Conservation (phyloP, 306 rosid species). For the Arachis stenosperma region DNA sequence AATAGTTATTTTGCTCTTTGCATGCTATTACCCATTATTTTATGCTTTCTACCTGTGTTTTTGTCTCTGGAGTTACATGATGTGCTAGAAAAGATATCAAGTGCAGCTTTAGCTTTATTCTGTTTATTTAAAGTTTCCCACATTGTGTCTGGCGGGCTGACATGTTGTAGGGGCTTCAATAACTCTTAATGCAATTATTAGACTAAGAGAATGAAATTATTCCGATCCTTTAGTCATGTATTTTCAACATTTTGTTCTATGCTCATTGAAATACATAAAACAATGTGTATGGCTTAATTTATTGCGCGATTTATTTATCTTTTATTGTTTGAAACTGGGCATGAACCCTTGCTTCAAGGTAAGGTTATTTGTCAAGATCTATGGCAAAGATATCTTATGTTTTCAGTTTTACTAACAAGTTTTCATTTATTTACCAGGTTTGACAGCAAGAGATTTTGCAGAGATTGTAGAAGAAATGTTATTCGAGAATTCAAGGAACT, state of each 20-base stretch:
- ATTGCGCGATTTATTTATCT: constrained; percentile 28
- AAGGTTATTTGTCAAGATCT: constrained; percentile 31
- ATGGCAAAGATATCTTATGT: constrained; percentile 10
- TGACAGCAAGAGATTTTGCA: constrained; percentile 99
- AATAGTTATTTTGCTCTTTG: neutral
- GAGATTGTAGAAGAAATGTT: constrained; percentile 99
- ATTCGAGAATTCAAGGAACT: constrained; percentile 98
- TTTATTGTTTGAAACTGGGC: constrained; percentile 16
- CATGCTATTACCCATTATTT: neutral
- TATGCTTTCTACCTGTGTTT: neutral
- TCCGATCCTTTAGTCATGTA: constrained; percentile 8
- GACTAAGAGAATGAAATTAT: neutral
- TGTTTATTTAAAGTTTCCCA: constrained; percentile 1
- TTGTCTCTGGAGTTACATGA: constrained; percentile 28
- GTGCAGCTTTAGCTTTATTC: constrained; percentile 6
- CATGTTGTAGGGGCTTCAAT: constrained; percentile 10
- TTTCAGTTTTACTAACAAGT: constrained; percentile 40
- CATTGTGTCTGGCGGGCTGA: constrained; percentile 34
- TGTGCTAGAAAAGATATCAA: constrained; percentile 9
- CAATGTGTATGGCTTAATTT: constrained; percentile 15
- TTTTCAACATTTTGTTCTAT: constrained; percentile 18
- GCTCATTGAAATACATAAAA: constrained; percentile 32
- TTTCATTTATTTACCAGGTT: constrained; percentile 66
- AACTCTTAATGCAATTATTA: constrained; percentile 18
- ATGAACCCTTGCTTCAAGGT: constrained; percentile 14